A percentile compares a stretch with the other conserved stretches of the same genome.
Evolutionary conservation across 2,329 filamentous ascomycete genomes (phyloP).

Genomic region (Elsinoe fawcettii): DNA sequence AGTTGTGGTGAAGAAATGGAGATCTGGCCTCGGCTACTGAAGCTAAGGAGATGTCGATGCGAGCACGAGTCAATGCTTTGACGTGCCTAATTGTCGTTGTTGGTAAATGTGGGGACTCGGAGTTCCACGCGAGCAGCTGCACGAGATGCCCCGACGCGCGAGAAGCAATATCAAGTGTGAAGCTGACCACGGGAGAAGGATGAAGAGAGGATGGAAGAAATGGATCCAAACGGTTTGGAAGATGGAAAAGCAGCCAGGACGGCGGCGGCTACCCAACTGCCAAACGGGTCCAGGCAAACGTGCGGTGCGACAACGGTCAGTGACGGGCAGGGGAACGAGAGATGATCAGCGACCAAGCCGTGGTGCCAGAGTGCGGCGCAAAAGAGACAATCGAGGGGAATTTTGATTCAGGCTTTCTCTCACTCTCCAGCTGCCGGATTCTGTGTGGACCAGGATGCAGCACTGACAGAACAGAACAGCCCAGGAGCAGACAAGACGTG

Average conservation of each 20-base stretch:
- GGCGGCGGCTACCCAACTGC: not conserved
- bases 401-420: not conserved
- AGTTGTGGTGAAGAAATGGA: not conserved
- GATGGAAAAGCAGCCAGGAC: slow-evolving; percentile 8
- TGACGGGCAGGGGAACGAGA: slow-evolving; percentile 3
- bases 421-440: not conserved
- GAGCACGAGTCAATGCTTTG: slow-evolving; percentile 4
- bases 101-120: not conserved
- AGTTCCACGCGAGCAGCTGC: not conserved
- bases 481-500: not conserved
- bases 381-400: slow-evolving; percentile 4
- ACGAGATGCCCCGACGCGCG: not conserved
- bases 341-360: not conserved
- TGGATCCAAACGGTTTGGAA: slow-evolving; percentile 13
- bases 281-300: not conserved
- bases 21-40: slow-evolving; percentile 11
- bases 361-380: not conserved
- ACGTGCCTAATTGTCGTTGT: not conserved
- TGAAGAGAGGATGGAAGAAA: not conserved
- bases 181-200: not conserved
- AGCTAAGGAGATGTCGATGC: slow-evolving; percentile 1
- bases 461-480: not conserved
- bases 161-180: not conserved
- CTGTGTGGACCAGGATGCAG: not conserved
- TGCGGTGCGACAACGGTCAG: slow-evolving; percentile 7